Evolutionary conservation across 257 asterid genomes (phyloP).

Genomic region (Salvia splendens): DNA sequence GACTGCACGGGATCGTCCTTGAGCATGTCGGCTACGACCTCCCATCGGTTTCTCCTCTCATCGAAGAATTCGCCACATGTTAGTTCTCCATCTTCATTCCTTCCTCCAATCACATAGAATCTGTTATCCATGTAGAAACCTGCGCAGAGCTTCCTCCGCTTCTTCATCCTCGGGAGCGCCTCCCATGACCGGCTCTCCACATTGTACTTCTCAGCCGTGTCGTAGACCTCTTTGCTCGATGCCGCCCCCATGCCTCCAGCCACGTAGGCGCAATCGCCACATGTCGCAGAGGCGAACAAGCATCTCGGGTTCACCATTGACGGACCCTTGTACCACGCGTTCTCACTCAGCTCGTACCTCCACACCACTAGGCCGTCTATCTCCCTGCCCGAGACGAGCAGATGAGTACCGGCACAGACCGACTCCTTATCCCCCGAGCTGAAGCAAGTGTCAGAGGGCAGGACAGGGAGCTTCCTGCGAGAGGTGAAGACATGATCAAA

Average conservation of each 20-base stretch:
- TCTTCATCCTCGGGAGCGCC: slow-evolving; percentile 65
- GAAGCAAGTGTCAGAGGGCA: slow-evolving; percentile 68
- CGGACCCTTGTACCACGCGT: slow-evolving; percentile 69
- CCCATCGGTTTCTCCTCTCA: slow-evolving; percentile 56
- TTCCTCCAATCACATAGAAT: slow-evolving; percentile 73
- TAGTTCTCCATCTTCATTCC: slow-evolving; percentile 54
- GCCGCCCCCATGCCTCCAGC: slow-evolving; percentile 67
- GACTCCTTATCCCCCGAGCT: slow-evolving; percentile 70
- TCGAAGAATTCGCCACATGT: slow-evolving; percentile 76
- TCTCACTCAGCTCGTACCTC: slow-evolving; percentile 62
- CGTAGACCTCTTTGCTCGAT: slow-evolving; percentile 38
- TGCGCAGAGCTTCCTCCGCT: slow-evolving; percentile 52
- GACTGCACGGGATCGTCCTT: slow-evolving; percentile 63
- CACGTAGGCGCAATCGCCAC: slow-evolving; percentile 60
- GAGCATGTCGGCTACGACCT: slow-evolving; percentile 64
- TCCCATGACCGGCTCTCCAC: slow-evolving; percentile 55
- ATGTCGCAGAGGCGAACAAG: slow-evolving; percentile 72
- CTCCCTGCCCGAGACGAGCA: slow-evolving; percentile 70
- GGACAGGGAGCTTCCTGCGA: slow-evolving; percentile 53
- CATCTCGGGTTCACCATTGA: slow-evolving; percentile 71
- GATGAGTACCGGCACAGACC: slow-evolving; percentile 66
- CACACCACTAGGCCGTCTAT: slow-evolving; percentile 64
- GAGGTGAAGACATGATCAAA: slow-evolving; percentile 61
- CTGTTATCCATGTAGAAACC: slow-evolving; percentile 74
- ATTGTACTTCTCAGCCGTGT: slow-evolving; percentile 61